Conservation (phyloP, 176 grass and related monocot species). For the Musa acuminata region DNA sequence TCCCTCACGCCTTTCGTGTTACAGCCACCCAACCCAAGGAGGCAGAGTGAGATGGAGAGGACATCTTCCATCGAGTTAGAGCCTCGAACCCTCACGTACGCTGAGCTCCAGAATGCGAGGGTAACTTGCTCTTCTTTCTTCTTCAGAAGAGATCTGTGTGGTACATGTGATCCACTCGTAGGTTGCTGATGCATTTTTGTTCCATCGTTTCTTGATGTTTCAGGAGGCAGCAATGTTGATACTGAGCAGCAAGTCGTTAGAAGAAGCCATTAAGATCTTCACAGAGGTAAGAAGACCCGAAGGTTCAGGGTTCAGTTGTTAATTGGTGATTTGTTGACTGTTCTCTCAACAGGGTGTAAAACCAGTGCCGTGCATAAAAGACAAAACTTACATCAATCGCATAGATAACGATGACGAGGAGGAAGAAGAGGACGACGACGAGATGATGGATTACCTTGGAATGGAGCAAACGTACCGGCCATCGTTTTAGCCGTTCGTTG, state of each 20-base stretch:
- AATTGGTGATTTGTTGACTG: not conserved
- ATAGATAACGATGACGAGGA: not conserved
- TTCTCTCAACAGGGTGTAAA: not conserved
- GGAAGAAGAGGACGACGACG: not conserved
- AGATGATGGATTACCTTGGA: not conserved
- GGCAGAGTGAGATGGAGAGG: not conserved
- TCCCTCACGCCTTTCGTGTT: too few relatives aligned
- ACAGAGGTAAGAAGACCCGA: not conserved
- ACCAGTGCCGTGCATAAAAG: not conserved
- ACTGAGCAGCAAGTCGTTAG: not conserved
- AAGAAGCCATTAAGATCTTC: conserved; percentile 8
- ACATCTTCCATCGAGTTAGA: conserved; percentile 10
- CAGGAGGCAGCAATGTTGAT: conserved; percentile 6
- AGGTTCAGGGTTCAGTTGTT: too few relatives aligned
- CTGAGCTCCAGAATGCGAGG: not conserved
- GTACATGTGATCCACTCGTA: not conserved
- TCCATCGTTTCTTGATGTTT: not conserved
- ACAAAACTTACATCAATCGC: not conserved
- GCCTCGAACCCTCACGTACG: not conserved
- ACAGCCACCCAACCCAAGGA: too few relatives aligned
- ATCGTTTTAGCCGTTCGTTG: not conserved
- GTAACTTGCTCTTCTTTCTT: not conserved
- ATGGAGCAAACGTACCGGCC: not conserved
- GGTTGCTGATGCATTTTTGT: not conserved
- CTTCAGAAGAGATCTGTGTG: not conserved